Conservation (phyloP, 768 basidiomycete genomes). For the Hemileccinum rubropunctum region DNA sequence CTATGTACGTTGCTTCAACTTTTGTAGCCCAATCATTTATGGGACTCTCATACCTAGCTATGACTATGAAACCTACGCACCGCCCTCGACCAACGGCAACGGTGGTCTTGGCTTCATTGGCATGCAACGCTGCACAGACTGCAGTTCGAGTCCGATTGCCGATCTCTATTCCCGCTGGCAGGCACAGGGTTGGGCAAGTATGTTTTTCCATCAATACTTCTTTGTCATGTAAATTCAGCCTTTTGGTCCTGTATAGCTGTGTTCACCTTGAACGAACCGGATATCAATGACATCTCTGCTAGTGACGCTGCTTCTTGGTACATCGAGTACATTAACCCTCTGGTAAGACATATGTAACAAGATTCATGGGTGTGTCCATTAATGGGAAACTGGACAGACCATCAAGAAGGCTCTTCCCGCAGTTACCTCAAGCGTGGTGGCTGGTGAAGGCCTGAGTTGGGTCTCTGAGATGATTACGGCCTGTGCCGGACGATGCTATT, state of each 20-base stretch:
- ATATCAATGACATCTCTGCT: conserved; percentile 29
- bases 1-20: conserved; percentile 24
- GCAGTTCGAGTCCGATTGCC: conserved; percentile 35
- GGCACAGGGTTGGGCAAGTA: conserved; percentile 33
- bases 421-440: conserved; percentile 30
- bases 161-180: conserved; percentile 32
- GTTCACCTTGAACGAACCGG: conserved; percentile 38
- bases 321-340: conserved; percentile 34
- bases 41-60: conserved; percentile 2
- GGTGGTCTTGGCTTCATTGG: conserved; percentile 40
- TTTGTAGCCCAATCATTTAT: not conserved
- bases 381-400: conserved; percentile 14
- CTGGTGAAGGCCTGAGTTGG: conserved; percentile 37
- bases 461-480: conserved; percentile 33
- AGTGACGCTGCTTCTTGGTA: conserved; percentile 36
- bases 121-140: conserved; percentile 39
- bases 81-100: conserved; percentile 33
- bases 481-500: conserved; percentile 35
- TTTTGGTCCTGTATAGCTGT: conserved; percentile 21
- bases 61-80: conserved; percentile 37
- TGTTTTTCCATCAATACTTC: not conserved
- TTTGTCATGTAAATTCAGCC: not conserved
- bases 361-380: not conserved
- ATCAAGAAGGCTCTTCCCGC: conserved; percentile 35
- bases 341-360: conserved; percentile 24